Evolutionary conservation across 2,329 filamentous ascomycete species (phyloP), one percentile per base, ranked within the genome.

Genomic region (Alternaria sp.): DNA sequence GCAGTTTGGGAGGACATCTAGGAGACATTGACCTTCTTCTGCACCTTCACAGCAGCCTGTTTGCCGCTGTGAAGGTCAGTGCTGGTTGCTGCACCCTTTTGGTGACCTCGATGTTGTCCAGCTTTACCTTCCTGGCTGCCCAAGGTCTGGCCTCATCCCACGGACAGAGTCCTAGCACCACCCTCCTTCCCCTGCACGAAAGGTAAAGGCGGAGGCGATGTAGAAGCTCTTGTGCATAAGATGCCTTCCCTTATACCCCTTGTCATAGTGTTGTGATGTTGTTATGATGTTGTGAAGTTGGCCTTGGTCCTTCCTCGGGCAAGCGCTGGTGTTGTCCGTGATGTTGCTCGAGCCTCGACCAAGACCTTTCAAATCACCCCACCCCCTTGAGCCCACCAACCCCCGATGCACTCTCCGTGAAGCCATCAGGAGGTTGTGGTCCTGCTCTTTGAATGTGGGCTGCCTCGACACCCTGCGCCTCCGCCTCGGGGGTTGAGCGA

Each of bases 11-110:
- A 50, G 56, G 32, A 52, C 58, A 67, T 50, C 45, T 6, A 50
- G 44, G 12, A 15, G 28, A 11, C 51, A 55, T 30, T 28, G 36
- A 17, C 23, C 51, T 62, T 43, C 17, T 10, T 12, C 17, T 9
- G 30, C 11, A 13, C 25, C 17, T 45, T 10, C 61, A 54, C 40
- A 32, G 32, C 17, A 56, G 44, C 30, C 47, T 56, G 30, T 59
- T 58, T 56, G 30, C 46, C 17, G 15, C 8, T 15, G 55, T 66
- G 54, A 64, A 66, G 54, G 40, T 17, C 28, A 58, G 50, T 57
- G 51, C 19, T 44, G 11, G 30, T 23, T 10, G 30, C 36, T 43
- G 19, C 8, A 15, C n/a, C 43, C 45, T 25, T 28, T 17, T 21
- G 23, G 17, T 60, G 23, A 26, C 46, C 17, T 36, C 28, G 13